Percentiles rank a stretch among this genome's conserved stretches.
Evolutionary conservation across 2,329 filamentous ascomycete species (phyloP).

Genomic region (Fusarium cyanostomum): DNA sequence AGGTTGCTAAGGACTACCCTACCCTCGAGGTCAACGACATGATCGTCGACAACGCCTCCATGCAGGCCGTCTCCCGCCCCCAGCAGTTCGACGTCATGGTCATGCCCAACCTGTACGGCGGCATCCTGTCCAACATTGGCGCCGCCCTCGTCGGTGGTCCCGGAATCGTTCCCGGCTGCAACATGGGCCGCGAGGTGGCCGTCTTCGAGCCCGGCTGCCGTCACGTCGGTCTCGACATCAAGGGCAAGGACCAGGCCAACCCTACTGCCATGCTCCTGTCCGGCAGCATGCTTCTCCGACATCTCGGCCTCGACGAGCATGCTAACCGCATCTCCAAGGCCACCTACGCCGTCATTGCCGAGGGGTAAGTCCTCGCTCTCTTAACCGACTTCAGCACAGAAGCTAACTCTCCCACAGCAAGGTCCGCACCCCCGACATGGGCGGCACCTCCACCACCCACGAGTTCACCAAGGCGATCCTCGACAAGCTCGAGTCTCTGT

Average conservation of each 20-base stretch:
- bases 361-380: conserved; percentile 74
- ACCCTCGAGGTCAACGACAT: conserved; percentile 97
- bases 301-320: conserved; percentile 96
- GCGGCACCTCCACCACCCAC: conserved; percentile 86
- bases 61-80: conserved; percentile 96
- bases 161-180: conserved; percentile 97
- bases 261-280: conserved; percentile 95
- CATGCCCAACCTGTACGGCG: conserved; percentile 99
- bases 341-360: conserved; percentile 79
- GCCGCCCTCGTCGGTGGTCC: conserved; percentile 96
- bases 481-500: conserved; percentile 89
- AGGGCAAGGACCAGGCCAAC: conserved; percentile 99
- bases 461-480: conserved; percentile 96
- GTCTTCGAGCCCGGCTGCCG: conserved; percentile 99
- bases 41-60: conserved; percentile 99
- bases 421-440: conserved; percentile 94
- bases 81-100: conserved; percentile 99
- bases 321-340: conserved; percentile 97
- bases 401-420: conserved; percentile 68
- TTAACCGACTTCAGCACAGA: neutral
- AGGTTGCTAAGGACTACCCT: conserved; percentile 92
- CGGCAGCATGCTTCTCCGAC: conserved; percentile 95
- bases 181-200: conserved; percentile 98
- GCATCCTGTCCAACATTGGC: conserved; percentile 98
- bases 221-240: conserved; percentile 99